Evolutionary conservation across 371 early-diverging fungal genomes (phyloP).

Genomic region (Mortierella sp.): DNA sequence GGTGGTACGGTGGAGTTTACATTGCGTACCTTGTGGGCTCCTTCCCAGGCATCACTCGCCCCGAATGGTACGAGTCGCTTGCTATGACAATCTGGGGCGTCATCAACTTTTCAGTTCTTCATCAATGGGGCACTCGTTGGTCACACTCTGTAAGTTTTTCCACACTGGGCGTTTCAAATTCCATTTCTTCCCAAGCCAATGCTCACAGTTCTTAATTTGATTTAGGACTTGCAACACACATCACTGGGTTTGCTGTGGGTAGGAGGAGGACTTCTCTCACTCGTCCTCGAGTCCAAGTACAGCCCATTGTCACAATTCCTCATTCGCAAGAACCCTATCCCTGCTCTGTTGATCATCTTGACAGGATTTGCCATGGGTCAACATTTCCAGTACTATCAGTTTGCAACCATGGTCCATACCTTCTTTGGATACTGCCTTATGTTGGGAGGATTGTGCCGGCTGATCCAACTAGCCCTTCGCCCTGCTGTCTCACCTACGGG

Average conservation of each 20-base stretch:
- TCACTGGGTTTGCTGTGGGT: constrained; percentile 48
- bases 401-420: constrained; percentile 42
- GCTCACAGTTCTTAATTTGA: background rate
- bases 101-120: constrained; percentile 51
- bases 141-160: constrained; percentile 40
- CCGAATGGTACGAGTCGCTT: constrained; percentile 43
- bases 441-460: constrained; percentile 36
- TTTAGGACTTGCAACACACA: constrained; percentile 50
- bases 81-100: constrained; percentile 52
- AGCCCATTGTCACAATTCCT: constrained; percentile 33
- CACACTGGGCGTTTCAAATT: background rate
- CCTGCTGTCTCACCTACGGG: constrained; percentile 29
- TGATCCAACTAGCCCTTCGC: constrained; percentile 44
- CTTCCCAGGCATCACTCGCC: constrained; percentile 42
- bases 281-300: constrained; percentile 39
- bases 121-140: constrained; percentile 54
- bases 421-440: constrained; percentile 50
- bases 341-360: constrained; percentile 38
- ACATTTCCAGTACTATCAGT: constrained; percentile 46
- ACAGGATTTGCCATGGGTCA: constrained; percentile 51
- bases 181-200: background rate
- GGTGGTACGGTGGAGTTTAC: constrained; percentile 53
- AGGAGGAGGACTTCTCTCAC: constrained; percentile 34
- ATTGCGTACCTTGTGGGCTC: constrained; percentile 45
- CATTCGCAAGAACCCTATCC: constrained; percentile 46